Base-by-base conservation (phyloP, 306 rosid genomes). In the Prunus persica region DNA sequence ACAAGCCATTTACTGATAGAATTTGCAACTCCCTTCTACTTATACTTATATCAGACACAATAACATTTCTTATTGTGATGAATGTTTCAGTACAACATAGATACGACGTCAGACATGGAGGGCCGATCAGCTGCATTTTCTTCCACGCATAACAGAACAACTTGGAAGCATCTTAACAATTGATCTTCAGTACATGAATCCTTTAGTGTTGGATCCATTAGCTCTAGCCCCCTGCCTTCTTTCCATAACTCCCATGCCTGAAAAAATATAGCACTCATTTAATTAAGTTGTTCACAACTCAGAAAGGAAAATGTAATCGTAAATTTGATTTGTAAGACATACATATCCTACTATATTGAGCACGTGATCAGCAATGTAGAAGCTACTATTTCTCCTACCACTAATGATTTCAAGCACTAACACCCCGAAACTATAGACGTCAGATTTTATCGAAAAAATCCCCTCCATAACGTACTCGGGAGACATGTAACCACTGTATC, bases 401-500 rank as follows among this genome's bases (percentile, higher is more conserved):
- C 66, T 38, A 1, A 72, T 0, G 15, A 72, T 38, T 72, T 72
- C 76, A 7, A 56, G 76, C 54, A 72, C 20, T 13, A 72, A 38
- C 76, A 72, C 76, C 3, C 76, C 38, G 0, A 55, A 72, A 8
- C 76, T 72, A 14, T 72, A 72, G 0, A 72, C 65, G 20, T 72
- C 76, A 8, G 65, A 55, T 20, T 72, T 72, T 12, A 8, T 22
- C 0, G 76, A 55, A 72, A 71, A 56, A 0, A 19, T 38, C 14
- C 0, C 65, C 24, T 24, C 0, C 22, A 47, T 72, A 11, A 18
- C 22, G 38, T 71, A 71, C 34, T 82, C 85, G 0, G 81, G 81
- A 14, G 71, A 10, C 76, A 79, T 79, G 19, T 69, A 63, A 46
- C 83, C 83, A 71, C 78, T 79, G 18, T 4, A 32, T 32, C 38